phyloP scores from a whole-genome alignment of 805 yeast species.

The Ogataea parapolymorpha region DNA sequence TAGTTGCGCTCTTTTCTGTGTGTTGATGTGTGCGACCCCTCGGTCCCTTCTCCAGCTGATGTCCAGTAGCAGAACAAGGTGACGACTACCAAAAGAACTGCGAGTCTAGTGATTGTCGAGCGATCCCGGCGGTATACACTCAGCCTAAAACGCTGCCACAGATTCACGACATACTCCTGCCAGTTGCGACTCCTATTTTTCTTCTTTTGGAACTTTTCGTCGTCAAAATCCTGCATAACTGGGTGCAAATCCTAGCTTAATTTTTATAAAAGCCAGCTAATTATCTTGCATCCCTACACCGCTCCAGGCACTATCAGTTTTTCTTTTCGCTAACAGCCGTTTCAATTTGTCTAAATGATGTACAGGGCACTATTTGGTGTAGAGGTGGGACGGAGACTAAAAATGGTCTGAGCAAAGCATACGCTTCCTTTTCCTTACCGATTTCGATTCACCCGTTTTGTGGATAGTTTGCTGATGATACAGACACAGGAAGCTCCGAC shows the following conservation, averaged over 20 bases:
- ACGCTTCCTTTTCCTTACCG: not conserved
- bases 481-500: slow-evolving; percentile 42
- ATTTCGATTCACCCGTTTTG: not conserved
- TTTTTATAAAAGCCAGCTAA: slow-evolving; percentile 9
- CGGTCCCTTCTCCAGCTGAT: not conserved
- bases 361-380: slow-evolving; percentile 1
- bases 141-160: slow-evolving; percentile 11
- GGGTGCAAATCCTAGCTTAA: not conserved
- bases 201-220: slow-evolving; percentile 21
- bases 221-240: slow-evolving; percentile 15
- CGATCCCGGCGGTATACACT: slow-evolving; percentile 11
- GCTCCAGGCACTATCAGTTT: not conserved
- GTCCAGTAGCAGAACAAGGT: not conserved
- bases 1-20: slow-evolving; percentile 15
- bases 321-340: not conserved
- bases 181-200: slow-evolving; percentile 8
- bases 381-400: slow-evolving; percentile 1
- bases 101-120: slow-evolving; percentile 5
- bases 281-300: slow-evolving; percentile 1
- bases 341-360: not conserved
- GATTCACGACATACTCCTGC: slow-evolving; percentile 3
- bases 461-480: slow-evolving; percentile 16
- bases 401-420: slow-evolving; percentile 1
- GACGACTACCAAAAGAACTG: not conserved
- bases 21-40: not conserved